Evolutionary conservation across 768 basidiomycete species (phyloP).

Genomic region (Erythrobasidium yunnanense): DNA sequence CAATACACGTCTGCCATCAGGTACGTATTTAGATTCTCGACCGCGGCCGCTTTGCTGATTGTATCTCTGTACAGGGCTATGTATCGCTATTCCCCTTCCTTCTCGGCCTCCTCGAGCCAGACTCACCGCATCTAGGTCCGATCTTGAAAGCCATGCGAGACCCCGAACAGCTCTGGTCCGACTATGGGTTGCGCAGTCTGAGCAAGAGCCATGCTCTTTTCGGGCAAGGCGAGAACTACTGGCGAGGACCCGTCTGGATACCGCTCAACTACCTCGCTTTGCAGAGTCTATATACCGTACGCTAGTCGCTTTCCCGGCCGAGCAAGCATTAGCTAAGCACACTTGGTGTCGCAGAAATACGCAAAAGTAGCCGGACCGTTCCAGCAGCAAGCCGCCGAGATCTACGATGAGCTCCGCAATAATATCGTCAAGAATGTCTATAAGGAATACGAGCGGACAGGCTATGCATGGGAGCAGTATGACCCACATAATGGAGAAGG

Average conservation of each 20-base stretch:
- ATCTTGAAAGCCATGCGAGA: constrained; percentile 69
- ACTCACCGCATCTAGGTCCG: constrained; percentile 68
- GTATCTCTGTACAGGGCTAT: constrained; percentile 50
- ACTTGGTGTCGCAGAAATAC: constrained; percentile 53
- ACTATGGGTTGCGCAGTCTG: constrained; percentile 75
- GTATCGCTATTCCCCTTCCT: constrained; percentile 88
- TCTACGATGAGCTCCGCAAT: constrained; percentile 66
- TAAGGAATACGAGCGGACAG: constrained; percentile 82
- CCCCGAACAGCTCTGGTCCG: constrained; percentile 80
- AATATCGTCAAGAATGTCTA: constrained; percentile 78
- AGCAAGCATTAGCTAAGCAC: not conserved
- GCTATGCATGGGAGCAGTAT: constrained; percentile 97
- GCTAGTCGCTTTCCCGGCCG: constrained; percentile 18
- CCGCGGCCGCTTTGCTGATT: not conserved
- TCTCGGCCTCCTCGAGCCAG: constrained; percentile 61
- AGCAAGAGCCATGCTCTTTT: constrained; percentile 81
- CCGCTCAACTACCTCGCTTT: constrained; percentile 93
- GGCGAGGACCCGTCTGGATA: constrained; percentile 93
- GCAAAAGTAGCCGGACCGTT: constrained; percentile 67
- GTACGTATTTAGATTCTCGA: not conserved
- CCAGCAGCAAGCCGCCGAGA: constrained; percentile 59
- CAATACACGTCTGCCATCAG: constrained; percentile 75
- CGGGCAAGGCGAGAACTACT: constrained; percentile 88
- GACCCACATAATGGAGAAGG: constrained; percentile 74
- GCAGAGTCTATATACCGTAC: constrained; percentile 63